Evolutionary conservation across 768 basidiomycete genomes (phyloP).

Genomic region (Kwoniella heveanensis): DNA sequence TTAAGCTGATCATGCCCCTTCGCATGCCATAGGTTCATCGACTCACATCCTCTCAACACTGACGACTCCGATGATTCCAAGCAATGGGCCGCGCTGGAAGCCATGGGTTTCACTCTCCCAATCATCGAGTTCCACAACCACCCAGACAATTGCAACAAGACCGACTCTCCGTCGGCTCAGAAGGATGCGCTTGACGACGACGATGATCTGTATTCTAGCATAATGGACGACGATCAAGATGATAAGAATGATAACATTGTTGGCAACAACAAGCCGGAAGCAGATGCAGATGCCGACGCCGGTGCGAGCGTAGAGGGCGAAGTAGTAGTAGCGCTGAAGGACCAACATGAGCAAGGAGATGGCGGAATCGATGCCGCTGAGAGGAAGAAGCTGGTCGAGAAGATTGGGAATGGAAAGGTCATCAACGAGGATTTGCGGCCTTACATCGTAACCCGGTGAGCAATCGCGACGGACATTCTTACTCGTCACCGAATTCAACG

Average conservation of each 20-base stretch:
- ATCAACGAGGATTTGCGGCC: constrained; percentile 14
- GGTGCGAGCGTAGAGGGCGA: background rate
- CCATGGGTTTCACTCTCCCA: constrained; percentile 8
- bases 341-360: no score
- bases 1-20: background rate
- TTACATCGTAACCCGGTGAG: constrained; percentile 22
- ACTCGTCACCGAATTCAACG: no score
- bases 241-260: background rate
- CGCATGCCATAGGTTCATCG: constrained; percentile 13
- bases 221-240: constrained; percentile 13
- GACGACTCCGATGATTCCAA: background rate
- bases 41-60: background rate
- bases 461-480: background rate
- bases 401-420: constrained; percentile 1
- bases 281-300: background rate
- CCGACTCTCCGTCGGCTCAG: background rate
- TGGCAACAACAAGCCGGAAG: background rate
- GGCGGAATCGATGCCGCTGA: background rate
- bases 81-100: constrained; percentile 19
- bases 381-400: constrained; percentile 4
- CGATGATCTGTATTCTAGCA: constrained; percentile 22
- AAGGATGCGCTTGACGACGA: constrained; percentile 13
- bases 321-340: no score
- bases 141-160: constrained; percentile 8
- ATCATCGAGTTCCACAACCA: constrained; percentile 26